These are phyloP conservation scores for Russula earlei DNA, from an alignment of 768 basidiomycete genomes.

Conservation along the genomic window DNA sequence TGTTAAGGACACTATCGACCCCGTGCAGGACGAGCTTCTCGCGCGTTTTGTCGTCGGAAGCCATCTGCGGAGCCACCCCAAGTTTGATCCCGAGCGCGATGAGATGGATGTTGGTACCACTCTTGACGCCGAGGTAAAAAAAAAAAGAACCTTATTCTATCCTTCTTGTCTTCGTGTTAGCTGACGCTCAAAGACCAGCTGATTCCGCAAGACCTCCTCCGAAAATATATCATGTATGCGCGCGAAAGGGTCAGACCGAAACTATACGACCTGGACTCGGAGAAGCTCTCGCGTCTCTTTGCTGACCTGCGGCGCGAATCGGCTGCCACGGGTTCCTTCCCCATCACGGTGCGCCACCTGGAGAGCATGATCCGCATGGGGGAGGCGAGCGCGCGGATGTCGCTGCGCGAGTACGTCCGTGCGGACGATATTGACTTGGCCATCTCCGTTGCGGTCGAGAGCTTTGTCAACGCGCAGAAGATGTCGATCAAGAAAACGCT, in stretches of 20 bases:
- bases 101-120: slow-evolving; percentile 91
- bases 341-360: slow-evolving; percentile 94
- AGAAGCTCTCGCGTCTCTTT: slow-evolving; percentile 90
- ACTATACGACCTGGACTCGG: slow-evolving; percentile 89
- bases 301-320: slow-evolving; percentile 94
- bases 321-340: slow-evolving; percentile 94
- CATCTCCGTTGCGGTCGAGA: slow-evolving; percentile 89
- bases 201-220: slow-evolving; percentile 91
- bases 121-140: slow-evolving; percentile 79
- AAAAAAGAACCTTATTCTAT: slow-evolving; percentile 24
- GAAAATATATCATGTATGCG: slow-evolving; percentile 99
- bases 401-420: slow-evolving; percentile 90
- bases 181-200: slow-evolving; percentile 43
- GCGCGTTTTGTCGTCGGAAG: slow-evolving; percentile 98
- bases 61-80: slow-evolving; percentile 89
- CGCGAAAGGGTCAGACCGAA: slow-evolving; percentile 89
- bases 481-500: slow-evolving; percentile 97
- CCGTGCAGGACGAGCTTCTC: slow-evolving; percentile 91
- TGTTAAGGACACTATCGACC: slow-evolving; percentile 95
- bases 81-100: slow-evolving; percentile 77
- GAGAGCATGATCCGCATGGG: slow-evolving; percentile 99
- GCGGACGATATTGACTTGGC: slow-evolving; percentile 95
- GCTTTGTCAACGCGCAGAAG: slow-evolving; percentile 96
- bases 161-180: not conserved
- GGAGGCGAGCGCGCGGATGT: slow-evolving; percentile 98